Evolutionary conservation across 2,329 filamentous ascomycete species (phyloP), one percentile per base, ranked within the genome.

Genomic region (Shiraia sp.): DNA sequence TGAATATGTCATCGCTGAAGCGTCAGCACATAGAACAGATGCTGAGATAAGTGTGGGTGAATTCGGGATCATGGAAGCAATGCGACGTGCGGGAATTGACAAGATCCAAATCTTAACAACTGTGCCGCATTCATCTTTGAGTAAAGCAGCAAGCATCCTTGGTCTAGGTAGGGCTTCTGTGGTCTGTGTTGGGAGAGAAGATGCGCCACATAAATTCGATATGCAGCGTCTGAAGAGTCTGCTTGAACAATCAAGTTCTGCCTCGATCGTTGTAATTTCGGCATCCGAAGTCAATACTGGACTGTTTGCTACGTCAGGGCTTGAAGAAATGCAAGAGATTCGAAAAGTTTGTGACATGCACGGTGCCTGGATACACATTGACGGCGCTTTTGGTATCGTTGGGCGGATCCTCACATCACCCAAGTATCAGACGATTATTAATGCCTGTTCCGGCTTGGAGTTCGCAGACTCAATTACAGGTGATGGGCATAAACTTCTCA

Each of bases 211-310:
- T 75, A 78, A 75, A 31, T 77, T 96, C 49, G 83, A 95, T 56
- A 59, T 95, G 5, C 74, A 76, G 2, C 73, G 73, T 3, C 72
- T 96, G 2, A 83, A 89, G 65, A 67, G 66, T 32, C 77, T 82
- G 42, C 72, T 95, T 12, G 57, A 72, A 37, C 61, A 65, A 25
- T 64, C 72, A 1, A 78, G 78, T 2, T 77, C 80, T 10, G 87
- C 79, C n/a, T 87, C 79, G 35, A 88, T 96, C 47, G 81, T 96
- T 26, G 83, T 79, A 4, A 72, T 96, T n/a, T 91, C 89, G 29
- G 87, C 86, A 5, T 88, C 88, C 1, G 92, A 97, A 70, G 89
- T 96, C 19, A 96, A 97, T 57, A 95, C 90, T 0, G 90, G 91
- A 0, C 76, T 84, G 4, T 96, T 90, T 65, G 86, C 88, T 19